phyloP scores from a whole-genome alignment of 371 early-diverging fungal genomes.

The Conidiobolus incongruus region DNA sequence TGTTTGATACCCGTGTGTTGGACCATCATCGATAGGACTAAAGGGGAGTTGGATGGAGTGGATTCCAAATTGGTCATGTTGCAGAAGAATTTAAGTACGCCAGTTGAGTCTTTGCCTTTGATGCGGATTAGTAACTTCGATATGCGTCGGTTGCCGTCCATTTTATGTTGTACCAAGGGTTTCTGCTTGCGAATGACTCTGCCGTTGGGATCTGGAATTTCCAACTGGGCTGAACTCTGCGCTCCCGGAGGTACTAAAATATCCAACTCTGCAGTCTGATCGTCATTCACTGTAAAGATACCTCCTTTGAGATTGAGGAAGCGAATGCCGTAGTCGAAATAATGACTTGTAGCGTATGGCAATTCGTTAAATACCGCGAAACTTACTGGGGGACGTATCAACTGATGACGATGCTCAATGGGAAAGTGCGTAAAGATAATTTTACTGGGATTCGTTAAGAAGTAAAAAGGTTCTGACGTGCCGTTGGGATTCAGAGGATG shows the following conservation, averaged over 20 bases:
- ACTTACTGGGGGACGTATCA: constrained; percentile 9
- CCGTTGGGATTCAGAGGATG: too few species aligned
- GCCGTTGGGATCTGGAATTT: background rate
- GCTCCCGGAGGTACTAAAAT: constrained; percentile 6
- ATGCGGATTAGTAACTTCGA: background rate
- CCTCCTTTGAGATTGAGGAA: too few species aligned
- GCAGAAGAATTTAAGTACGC: background rate
- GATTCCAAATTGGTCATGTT: too few species aligned
- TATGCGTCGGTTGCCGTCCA: too few species aligned
- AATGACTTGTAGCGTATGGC: too few species aligned
- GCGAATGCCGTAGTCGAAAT: too few species aligned
- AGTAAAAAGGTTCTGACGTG: constrained; percentile 12
- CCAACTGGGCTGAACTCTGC: background rate
- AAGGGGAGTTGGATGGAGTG: background rate
- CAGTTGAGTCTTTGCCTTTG: background rate
- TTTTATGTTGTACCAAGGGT: constrained; percentile 3
- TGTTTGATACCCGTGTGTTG: constrained; percentile 1
- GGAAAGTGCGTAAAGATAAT: constrained; percentile 11
- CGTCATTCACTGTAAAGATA: constrained; percentile 11
- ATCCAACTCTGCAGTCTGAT: constrained; percentile 10
- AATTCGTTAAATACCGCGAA: too few species aligned
- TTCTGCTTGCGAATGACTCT: background rate
- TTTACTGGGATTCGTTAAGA: constrained; percentile 10
- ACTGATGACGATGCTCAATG: constrained; percentile 10
- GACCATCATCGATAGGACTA: background rate